Evolutionary conservation across 768 basidiomycete genomes (phyloP).

Genomic region (Pluteus cervinus): DNA sequence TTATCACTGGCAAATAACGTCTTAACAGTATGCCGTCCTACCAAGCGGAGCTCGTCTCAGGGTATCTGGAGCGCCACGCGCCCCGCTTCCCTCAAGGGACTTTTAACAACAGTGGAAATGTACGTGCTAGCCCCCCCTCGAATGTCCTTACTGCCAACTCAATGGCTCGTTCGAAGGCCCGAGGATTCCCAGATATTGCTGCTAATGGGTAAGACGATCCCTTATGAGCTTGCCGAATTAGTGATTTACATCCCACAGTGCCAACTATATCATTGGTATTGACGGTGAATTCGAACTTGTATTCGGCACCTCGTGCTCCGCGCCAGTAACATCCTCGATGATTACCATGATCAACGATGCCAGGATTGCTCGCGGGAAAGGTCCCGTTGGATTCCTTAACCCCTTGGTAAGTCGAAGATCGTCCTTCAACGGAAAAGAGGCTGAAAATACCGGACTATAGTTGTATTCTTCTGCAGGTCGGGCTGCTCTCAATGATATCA

Average conservation of each 20-base stretch:
- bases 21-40: slow-evolving; percentile 34
- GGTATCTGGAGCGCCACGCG: slow-evolving; percentile 31
- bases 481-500: slow-evolving; percentile 27
- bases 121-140: slow-evolving; percentile 8
- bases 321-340: slow-evolving; percentile 36
- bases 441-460: slow-evolving; percentile 7
- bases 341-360: slow-evolving; percentile 50
- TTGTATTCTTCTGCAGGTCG: slow-evolving; percentile 23
- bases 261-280: slow-evolving; percentile 37
- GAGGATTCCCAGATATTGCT: slow-evolving; percentile 44
- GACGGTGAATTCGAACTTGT: slow-evolving; percentile 27
- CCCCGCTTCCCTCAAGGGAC: slow-evolving; percentile 31
- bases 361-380: slow-evolving; percentile 33
- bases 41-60: slow-evolving; percentile 33
- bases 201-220: slow-evolving; percentile 34
- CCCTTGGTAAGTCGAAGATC: slow-evolving; percentile 24
- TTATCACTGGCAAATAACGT: background rate
- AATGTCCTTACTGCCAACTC: background rate
- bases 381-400: slow-evolving; percentile 44
- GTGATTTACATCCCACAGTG: slow-evolving; percentile 14
- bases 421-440: background rate
- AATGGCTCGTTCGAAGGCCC: slow-evolving; percentile 23
- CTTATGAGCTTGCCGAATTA: background rate
- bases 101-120: slow-evolving; percentile 41
- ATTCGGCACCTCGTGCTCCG: slow-evolving; percentile 36